Conservation (phyloP, 306 rosid species). For the Medicago truncatula region MtrunA17r5.0-ANR NC_053044.1:37815001-37815500, state of each 20-base stretch:
- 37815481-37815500: constrained; percentile 23
- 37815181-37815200: background rate
- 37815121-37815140: constrained; percentile 21
- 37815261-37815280: constrained; percentile 15
- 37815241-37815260: constrained; percentile 22
- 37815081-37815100: background rate
- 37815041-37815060: too few species aligned
- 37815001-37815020: background rate
- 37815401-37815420: constrained; percentile 32
- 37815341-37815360: constrained; percentile 22
- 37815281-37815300: background rate
- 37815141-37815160: constrained; percentile 5
- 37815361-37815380: constrained; percentile 2
- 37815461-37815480: constrained; percentile 10
- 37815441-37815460: background rate
- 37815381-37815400: constrained; percentile 22
- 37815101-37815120: constrained; percentile 25
- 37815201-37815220: constrained; percentile 24
- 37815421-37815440: constrained; percentile 27
- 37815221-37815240: background rate
- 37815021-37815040: background rate
- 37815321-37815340: background rate
- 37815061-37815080: background rate
- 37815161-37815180: constrained; percentile 29
- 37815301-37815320: constrained; percentile 4